Conservation (phyloP, 176 grass and related monocot species). For the Oryza coarctata region DNA sequence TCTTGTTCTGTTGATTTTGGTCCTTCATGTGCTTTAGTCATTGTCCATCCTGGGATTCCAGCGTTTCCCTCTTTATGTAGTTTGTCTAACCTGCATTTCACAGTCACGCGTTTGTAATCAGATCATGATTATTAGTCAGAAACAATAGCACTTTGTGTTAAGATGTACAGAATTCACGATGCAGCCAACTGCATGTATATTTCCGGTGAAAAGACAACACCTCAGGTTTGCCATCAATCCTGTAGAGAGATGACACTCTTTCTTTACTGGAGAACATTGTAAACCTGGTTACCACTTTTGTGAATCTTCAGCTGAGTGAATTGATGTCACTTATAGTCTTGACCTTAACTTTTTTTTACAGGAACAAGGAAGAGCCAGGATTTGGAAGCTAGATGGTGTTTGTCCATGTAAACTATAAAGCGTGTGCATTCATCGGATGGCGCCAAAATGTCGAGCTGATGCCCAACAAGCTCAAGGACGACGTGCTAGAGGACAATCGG, state of each 20-base stretch:
- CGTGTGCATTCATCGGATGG: neutral
- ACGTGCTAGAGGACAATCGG: conserved; percentile 9
- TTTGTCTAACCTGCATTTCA: conserved; percentile 4
- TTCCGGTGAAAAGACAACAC: neutral
- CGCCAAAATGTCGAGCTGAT: conserved; percentile 22
- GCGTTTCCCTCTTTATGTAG: conserved; percentile 18
- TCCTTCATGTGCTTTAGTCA: conserved; percentile 43
- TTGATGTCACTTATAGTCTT: neutral
- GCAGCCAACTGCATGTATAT: neutral
- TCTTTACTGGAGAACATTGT: neutral
- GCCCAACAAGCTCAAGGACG: conserved; percentile 11
- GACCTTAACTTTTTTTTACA: neutral
- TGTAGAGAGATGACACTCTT: neutral
- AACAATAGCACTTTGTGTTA: conserved; percentile 16
- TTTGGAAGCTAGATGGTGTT: neutral
- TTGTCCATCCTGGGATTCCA: conserved; percentile 36
- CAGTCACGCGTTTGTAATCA: conserved; percentile 2
- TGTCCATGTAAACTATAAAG: neutral
- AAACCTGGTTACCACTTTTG: neutral
- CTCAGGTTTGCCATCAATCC: neutral
- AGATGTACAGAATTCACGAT: neutral
- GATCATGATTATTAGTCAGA: conserved; percentile 19
- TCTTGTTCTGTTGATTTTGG: conserved; percentile 8
- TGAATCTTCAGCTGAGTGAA: neutral
- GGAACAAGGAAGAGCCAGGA: conserved; percentile 4